Evolutionary conservation across 495 filamentous ascomycete genomes (phyloP), one percentile per base, ranked within the genome.

Genomic region (Oleoguttula mirabilis): DNA sequence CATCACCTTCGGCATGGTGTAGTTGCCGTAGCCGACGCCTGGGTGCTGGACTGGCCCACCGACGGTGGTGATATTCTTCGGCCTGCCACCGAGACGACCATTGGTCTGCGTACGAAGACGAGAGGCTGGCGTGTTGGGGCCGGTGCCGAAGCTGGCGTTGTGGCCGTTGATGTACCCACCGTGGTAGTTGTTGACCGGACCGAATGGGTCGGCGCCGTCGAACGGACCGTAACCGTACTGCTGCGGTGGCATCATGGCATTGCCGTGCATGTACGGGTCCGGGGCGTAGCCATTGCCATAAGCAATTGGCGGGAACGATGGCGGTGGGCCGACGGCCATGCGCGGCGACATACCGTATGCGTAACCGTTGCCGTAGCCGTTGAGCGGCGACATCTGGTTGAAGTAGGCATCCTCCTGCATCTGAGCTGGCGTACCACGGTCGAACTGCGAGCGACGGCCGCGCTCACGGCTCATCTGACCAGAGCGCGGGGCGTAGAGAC

Each of bases 391-490:
- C 32, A 35, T 35, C 12, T 35, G 19, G 3, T 38, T 15, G 38
- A 28, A 48, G 32, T 7, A 15, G 12, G 17, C 39, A 17, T 53
- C 50, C 21, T 48, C 44, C 2, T 30, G 30, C 11, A 44, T 39
- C 45, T 48, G 45, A 7, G 40, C 12, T 32, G 70, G 63, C 31
- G 77, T 82, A 16, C 81, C 81, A 31, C 81, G 78, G 49, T 86
- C 81, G 56, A 70, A 86, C 51, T 83, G 80, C 24, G 81, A 84
- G 32, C 77, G 79, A 45, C 79, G 78, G 37, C 79, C 77, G 45
- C 80, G 79, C 58, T 44, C 49, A 14, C 44, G 31, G 27, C 25
- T 16, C 8, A 31, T 25, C 12, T 22, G 23, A 21, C 33, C 15
- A 22, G 33, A 19, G 12, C 23, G 30, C 16, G 39, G 39, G 17